These are phyloP conservation scores for Blastobotrys illinoisensis DNA, from an alignment of 1,139 yeast species.

Conservation along the genomic window DNA sequence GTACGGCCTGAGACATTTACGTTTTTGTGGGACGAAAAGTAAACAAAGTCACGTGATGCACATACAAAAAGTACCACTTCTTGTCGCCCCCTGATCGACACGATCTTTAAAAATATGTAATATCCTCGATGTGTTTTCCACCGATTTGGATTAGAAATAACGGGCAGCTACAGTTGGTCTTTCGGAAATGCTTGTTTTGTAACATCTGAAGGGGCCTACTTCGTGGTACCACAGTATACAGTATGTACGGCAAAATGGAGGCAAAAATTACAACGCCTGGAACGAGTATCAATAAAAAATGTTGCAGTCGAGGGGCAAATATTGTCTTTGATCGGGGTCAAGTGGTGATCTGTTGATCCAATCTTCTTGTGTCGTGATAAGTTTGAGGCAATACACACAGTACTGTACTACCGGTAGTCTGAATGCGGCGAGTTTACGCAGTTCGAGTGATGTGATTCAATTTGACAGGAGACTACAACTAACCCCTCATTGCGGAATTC, in stretches of 20 bases:
- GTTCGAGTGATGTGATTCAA: too few species aligned
- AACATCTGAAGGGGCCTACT: too few species aligned
- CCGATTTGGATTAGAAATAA: background rate
- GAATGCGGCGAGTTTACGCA: background rate
- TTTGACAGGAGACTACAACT: background rate
- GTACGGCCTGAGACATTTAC: background rate
- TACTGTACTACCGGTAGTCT: too few species aligned
- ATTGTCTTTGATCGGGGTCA: background rate
- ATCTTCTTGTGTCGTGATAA: background rate
- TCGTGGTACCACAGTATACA: too few species aligned
- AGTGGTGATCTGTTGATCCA: background rate
- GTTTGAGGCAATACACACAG: too few species aligned
- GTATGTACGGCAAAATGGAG: too few species aligned
- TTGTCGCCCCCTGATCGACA: background rate
- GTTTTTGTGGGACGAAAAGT: background rate
- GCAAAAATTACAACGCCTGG: too few species aligned
- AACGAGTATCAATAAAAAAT: background rate
- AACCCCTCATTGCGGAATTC: background rate
- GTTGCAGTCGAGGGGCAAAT: background rate
- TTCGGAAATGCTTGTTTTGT: too few species aligned
- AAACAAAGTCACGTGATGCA: background rate
- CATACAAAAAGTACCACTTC: background rate
- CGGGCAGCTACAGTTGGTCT: too few species aligned
- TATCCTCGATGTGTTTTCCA: background rate
- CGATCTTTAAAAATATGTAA: background rate